Percentiles rank a stretch among this genome's conserved stretches.
Evolutionary conservation across 1,284 basidiomycete species (phyloP).

Genomic region (Exobasidium cylindrosporum): DNA sequence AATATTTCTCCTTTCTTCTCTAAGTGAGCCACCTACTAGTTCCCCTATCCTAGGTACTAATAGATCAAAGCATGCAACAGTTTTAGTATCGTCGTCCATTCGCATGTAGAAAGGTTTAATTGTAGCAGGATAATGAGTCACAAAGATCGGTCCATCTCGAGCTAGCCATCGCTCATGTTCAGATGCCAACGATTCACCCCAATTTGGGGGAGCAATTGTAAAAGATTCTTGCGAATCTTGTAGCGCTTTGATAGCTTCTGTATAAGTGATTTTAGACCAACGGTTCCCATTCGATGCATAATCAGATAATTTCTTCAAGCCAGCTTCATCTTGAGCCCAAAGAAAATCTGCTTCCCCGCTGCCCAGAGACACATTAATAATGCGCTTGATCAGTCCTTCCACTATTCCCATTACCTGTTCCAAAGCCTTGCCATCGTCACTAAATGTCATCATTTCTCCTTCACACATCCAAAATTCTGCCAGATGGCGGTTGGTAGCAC

Average conservation of each 20-base stretch:
- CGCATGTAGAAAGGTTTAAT: constrained; percentile 96
- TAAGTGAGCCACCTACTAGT: constrained; percentile 82
- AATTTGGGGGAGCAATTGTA: constrained; percentile 59
- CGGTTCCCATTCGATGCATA: constrained; percentile 27
- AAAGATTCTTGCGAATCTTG: constrained; percentile 49
- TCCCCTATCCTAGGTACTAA: constrained; percentile 85
- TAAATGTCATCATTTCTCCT: constrained; percentile 60
- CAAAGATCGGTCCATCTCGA: constrained; percentile 75
- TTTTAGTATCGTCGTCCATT: constrained; percentile 60
- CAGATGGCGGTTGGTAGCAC: constrained; percentile 83
- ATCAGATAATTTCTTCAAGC: constrained; percentile 1
- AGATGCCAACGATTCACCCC: constrained; percentile 73
- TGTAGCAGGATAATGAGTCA: constrained; percentile 77
- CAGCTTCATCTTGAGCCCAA: not conserved
- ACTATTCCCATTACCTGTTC: constrained; percentile 26
- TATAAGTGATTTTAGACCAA: constrained; percentile 78
- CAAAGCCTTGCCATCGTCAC: constrained; percentile 13
- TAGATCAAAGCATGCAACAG: constrained; percentile 90
- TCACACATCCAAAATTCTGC: constrained; percentile 99
- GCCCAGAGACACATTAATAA: constrained; percentile 8
- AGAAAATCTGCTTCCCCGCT: constrained; percentile 17
- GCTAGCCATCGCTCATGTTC: constrained; percentile 93
- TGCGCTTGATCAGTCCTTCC: constrained; percentile 30
- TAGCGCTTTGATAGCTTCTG: constrained; percentile 69
- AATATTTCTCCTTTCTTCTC: constrained; percentile 72